Evolutionary conservation across 495 filamentous ascomycete genomes (phyloP).

Genomic region (Parmelia sp.): DNA sequence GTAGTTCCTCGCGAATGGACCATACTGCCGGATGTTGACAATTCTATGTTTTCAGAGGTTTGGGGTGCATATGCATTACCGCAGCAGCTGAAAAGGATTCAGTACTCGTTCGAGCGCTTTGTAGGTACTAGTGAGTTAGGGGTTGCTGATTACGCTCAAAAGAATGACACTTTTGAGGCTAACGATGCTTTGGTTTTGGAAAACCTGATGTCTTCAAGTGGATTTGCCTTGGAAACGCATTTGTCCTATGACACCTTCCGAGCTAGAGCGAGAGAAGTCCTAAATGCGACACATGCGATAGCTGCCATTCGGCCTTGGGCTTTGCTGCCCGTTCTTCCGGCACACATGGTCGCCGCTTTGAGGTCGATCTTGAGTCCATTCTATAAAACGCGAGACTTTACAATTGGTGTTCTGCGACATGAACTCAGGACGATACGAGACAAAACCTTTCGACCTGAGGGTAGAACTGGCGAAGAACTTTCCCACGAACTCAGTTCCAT

Average conservation of each 20-base stretch:
- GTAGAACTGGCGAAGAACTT: neutral
- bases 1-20: neutral
- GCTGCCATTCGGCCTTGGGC: slow-evolving; percentile 6
- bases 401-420: neutral
- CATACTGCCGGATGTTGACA: neutral
- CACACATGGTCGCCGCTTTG: neutral
- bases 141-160: neutral
- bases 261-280: neutral
- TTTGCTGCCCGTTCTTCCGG: neutral
- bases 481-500: neutral
- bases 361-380: neutral
- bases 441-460: neutral
- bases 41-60: neutral
- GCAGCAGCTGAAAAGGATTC: neutral
- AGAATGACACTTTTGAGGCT: neutral
- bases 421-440: neutral
- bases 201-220: neutral
- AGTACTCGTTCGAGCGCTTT: neutral
- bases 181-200: neutral
- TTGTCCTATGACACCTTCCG: neutral
- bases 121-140: neutral
- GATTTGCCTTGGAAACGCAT: neutral
- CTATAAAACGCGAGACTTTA: neutral
- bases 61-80: neutral
- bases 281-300: slow-evolving; percentile 9